Percentiles rank a stretch among this genome's conserved stretches.
Evolutionary conservation across 2,329 filamentous ascomycete species (phyloP).

Genomic region (Meredithiella fracta): DNA sequence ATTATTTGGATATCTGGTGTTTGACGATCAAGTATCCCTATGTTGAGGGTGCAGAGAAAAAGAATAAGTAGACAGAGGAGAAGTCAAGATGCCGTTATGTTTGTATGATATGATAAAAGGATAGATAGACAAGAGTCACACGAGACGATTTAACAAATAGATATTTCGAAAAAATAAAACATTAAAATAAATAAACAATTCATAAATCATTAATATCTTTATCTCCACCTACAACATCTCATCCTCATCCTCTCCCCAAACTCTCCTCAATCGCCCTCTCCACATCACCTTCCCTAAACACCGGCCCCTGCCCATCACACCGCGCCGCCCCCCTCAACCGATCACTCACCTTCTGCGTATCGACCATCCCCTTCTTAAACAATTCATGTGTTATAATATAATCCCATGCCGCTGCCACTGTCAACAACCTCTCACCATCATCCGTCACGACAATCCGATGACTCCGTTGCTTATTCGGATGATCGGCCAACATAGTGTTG

Average conservation of each 20-base stretch:
- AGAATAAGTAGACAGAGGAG: constrained; percentile 19
- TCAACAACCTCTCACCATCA: constrained; percentile 53
- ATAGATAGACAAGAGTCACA: not conserved
- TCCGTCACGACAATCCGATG: constrained; percentile 53
- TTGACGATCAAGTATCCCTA: constrained; percentile 83
- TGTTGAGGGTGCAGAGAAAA: constrained; percentile 27
- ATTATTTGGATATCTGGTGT: constrained; percentile 97
- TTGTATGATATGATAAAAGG: not conserved
- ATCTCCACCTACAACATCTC: constrained; percentile 40
- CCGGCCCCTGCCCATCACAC: constrained; percentile 77
- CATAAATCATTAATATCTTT: not conserved
- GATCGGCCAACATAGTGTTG: constrained; percentile 42
- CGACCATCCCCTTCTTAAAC: constrained; percentile 60
- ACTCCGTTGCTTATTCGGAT: constrained; percentile 45
- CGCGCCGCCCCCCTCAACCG: constrained; percentile 56
- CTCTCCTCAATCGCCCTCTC: constrained; percentile 61
- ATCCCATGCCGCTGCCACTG: constrained; percentile 74
- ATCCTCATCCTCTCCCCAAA: constrained; percentile 59
- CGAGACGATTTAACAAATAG: too few species aligned
- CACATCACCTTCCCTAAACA: constrained; percentile 66
- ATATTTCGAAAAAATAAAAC: not conserved
- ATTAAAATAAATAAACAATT: too few species aligned
- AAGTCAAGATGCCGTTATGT: not conserved
- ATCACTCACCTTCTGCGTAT: constrained; percentile 68
- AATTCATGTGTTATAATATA: constrained; percentile 66